A percentile compares a stretch with the other conserved stretches of the same genome.
Evolutionary conservation across 176 grass and related monocot species (phyloP).

Genomic region (Aegilops longissima): DNA sequence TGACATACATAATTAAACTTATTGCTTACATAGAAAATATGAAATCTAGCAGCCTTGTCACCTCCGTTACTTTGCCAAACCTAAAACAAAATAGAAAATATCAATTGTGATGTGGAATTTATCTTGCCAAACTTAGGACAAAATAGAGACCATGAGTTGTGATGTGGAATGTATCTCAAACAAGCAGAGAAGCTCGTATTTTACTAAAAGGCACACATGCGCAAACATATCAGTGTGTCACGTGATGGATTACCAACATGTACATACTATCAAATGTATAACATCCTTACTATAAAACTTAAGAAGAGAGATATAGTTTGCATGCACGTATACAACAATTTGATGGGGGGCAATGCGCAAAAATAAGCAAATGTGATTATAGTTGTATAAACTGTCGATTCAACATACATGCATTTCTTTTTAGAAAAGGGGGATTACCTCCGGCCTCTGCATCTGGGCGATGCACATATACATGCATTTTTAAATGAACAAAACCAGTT

Average conservation of each 20-base stretch:
- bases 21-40: slow-evolving; percentile 9
- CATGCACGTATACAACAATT: neutral
- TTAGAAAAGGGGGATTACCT: no score
- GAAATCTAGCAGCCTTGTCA: slow-evolving; percentile 1
- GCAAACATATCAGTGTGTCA: neutral
- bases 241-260: neutral
- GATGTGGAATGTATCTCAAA: neutral
- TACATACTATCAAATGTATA: neutral
- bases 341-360: neutral
- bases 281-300: neutral
- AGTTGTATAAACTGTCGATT: neutral
- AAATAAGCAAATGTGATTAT: neutral
- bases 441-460: no score
- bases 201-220: neutral
- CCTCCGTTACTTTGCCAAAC: neutral
- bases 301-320: neutral
- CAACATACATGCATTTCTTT: neutral
- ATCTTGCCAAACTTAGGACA: neutral
- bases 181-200: neutral
- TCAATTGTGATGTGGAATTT: neutral
- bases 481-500: neutral
- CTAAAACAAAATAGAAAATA: neutral
- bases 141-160: neutral
- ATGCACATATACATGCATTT: neutral
- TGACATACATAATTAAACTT: neutral